These are phyloP conservation scores for Suillus plorans DNA, from an alignment of 768 basidiomycete species.

Conservation along the genomic window DNA sequence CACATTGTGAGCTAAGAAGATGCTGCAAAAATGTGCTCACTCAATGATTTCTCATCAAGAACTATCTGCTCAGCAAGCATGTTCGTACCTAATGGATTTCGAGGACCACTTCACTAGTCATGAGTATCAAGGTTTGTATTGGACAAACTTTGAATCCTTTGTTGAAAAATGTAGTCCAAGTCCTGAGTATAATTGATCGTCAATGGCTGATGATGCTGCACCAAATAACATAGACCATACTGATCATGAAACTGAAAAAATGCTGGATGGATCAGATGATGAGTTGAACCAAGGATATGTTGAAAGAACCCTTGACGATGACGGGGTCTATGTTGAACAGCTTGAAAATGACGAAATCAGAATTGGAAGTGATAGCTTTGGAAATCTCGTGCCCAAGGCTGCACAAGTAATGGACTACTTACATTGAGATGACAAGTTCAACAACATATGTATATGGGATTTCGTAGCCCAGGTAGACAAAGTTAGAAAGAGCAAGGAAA, in stretches of 20 bases:
- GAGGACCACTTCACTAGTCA: too few relatives aligned
- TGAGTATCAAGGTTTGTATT: too few relatives aligned
- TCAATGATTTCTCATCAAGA: slow-evolving; percentile 39
- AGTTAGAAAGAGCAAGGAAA: slow-evolving; percentile 5
- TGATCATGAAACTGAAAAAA: not conserved
- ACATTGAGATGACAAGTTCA: slow-evolving; percentile 14
- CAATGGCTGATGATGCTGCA: too few relatives aligned
- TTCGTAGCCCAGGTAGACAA: slow-evolving; percentile 25
- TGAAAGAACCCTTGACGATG: not conserved
- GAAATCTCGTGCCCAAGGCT: slow-evolving; percentile 13
- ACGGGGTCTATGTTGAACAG: not conserved
- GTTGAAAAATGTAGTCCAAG: too few relatives aligned
- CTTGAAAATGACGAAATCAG: not conserved
- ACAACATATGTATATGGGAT: slow-evolving; percentile 29
- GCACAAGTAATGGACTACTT: slow-evolving; percentile 29
- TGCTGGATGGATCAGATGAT: accelerated
- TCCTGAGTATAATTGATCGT: too few relatives aligned
- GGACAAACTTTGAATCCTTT: too few relatives aligned
- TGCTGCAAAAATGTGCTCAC: slow-evolving; percentile 14
- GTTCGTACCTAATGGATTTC: slow-evolving; percentile 32
- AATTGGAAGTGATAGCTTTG: not conserved
- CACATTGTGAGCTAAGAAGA: too few relatives aligned
- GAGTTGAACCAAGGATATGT: not conserved
- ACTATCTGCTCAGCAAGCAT: slow-evolving; percentile 38
- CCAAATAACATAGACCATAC: too few relatives aligned